A percentile compares a stretch with the other conserved stretches of the same genome.
phyloP scores from a whole-genome alignment of 2,329 filamentous ascomycete genomes.

The Diaporthe citrichinensis region DNA sequence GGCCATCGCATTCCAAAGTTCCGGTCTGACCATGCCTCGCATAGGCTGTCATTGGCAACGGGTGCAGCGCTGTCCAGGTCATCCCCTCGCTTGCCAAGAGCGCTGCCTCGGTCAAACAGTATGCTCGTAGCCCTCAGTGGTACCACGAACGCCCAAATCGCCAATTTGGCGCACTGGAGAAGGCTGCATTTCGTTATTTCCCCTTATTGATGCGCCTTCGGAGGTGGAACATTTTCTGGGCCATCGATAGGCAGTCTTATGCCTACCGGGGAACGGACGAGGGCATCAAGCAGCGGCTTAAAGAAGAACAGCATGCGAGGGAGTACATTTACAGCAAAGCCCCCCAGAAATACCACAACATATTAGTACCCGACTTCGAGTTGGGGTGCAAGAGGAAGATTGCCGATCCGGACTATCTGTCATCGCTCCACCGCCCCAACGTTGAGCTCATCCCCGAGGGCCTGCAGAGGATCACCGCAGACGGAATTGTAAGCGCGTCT shows the following conservation, averaged over 20 bases:
- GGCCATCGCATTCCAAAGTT: too few species aligned
- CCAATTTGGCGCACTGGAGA: constrained; percentile 33
- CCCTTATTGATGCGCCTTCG: constrained; percentile 43
- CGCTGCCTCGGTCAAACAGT: constrained; percentile 40
- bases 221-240: constrained; percentile 43
- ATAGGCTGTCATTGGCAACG: constrained; percentile 53
- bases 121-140: constrained; percentile 42
- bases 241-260: constrained; percentile 29
- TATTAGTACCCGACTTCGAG: constrained; percentile 50
- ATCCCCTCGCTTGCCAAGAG: constrained; percentile 50
- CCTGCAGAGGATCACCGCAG: constrained; percentile 47
- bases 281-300: neutral
- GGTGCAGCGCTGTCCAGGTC: constrained; percentile 54
- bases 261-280: neutral
- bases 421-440: constrained; percentile 48
- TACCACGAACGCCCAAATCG: constrained; percentile 45
- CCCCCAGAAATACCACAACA: constrained; percentile 47
- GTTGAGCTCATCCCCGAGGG: constrained; percentile 48
- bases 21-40: too few species aligned
- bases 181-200: constrained; percentile 44
- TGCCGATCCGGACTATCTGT: constrained; percentile 53
- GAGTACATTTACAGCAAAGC: constrained; percentile 48
- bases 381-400: constrained; percentile 55
- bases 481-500: constrained; percentile 45
- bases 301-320: constrained; percentile 26